phyloP scores from a whole-genome alignment of 176 grass and related monocot species.

The Oryza longistaminata region DNA sequence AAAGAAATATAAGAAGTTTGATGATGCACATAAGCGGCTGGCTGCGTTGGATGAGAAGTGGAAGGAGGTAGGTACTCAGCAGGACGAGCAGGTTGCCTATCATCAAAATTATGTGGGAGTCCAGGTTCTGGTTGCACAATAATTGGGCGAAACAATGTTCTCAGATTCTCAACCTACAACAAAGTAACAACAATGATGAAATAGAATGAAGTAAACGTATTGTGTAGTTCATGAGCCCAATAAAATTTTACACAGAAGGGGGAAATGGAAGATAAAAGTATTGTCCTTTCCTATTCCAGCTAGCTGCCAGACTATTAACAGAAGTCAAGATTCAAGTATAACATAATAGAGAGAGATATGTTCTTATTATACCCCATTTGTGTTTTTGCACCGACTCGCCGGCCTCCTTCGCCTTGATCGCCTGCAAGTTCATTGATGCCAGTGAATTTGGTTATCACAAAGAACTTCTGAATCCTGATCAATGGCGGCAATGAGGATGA shows the following conservation, averaged over 20 bases:
- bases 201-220: not conserved
- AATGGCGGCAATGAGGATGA: not conserved
- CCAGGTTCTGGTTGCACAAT: constrained; percentile 28
- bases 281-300: not conserved
- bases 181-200: constrained; percentile 26
- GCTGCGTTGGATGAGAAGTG: not conserved
- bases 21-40: constrained; percentile 25
- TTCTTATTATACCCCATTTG: not conserved
- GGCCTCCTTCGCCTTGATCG: constrained; percentile 85
- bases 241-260: constrained; percentile 1
- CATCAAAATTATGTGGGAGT: constrained; percentile 36
- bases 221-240: constrained; percentile 9
- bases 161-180: constrained; percentile 59
- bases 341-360: not conserved
- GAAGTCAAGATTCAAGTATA: not conserved
- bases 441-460: not conserved
- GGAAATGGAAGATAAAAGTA: constrained; percentile 1
- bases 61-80: not conserved
- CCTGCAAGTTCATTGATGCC: constrained; percentile 31
- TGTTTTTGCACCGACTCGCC: constrained; percentile 42
- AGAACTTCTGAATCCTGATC: not conserved
- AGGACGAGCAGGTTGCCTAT: constrained; percentile 15
- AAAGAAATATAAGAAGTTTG: constrained; percentile 29
- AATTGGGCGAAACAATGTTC: constrained; percentile 47
- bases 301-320: not conserved